Base-by-base conservation (phyloP, 176 grass and related monocot genomes). In the Paspalum vaginatum region DNA sequence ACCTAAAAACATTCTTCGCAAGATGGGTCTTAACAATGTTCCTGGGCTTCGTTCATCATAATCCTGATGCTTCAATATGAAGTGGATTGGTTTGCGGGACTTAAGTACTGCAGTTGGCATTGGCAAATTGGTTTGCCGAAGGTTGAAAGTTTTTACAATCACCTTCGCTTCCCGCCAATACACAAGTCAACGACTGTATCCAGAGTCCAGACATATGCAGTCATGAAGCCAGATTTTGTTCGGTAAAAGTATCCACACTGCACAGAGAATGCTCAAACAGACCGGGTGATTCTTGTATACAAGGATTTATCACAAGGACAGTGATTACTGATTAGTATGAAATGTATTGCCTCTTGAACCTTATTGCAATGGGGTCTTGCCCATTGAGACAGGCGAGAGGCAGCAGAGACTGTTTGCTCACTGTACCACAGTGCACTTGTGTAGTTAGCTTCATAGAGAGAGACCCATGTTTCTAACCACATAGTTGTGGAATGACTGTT, bases 1-100 rank as follows among this genome's bases (percentile, higher is more conserved):
- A 81, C 88, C 84, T 9, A 88, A 41, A 80, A 87, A 79, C 57
- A 91, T 90, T 89, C 84, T 99, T 75, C 76, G 86, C 13, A 99
- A 95, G 83, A 99, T 99, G 96, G 90, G 96, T 15, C 92, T 99
- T 79, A 38, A 2, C 15, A 89, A 89, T 81, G 90, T 91, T 55
- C 90, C 90, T 51, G 90, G 96, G 10, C 74, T 99, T 20, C 82
- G 81, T 6, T 75, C 90, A 15, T 70, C 64, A 5, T 95, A 84
- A 77, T 24, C 27, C 64, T 81, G 61, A 65, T 79, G 41, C 44
- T 76, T 6, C 8, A 27, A 64, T 54, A 27, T 46, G 16, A 47
- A 51, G 53, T 64, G 60, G 62, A 9, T 32, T 32, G 32, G 32
- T 32, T 32, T 32, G 32, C 32, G 32, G 60, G 24, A 37, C 42